These are phyloP conservation scores for Nannochloris sp. DNA, from an alignment of 139 green algal species.

Conservation along the genomic window DNA sequence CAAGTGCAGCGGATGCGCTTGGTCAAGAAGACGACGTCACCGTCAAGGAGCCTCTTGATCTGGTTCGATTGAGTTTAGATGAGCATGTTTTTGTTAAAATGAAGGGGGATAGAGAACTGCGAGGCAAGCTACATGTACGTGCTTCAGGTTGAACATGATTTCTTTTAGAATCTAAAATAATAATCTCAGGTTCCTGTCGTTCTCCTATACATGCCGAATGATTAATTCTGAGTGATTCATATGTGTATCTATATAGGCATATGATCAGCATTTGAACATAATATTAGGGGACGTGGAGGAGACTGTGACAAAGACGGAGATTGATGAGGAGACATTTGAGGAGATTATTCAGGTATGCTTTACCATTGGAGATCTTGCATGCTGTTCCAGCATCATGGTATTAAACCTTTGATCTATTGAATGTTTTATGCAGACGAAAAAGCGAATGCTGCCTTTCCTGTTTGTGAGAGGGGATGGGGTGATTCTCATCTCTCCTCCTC, in stretches of 20 bases:
- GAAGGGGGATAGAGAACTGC: slow-evolving; percentile 81
- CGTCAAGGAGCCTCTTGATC: slow-evolving; percentile 94
- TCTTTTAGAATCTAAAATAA: background rate
- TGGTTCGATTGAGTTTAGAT: slow-evolving; percentile 86
- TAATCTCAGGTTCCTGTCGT: background rate
- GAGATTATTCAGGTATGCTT: slow-evolving; percentile 88
- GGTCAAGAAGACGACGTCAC: slow-evolving; percentile 52
- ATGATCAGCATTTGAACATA: slow-evolving; percentile 99
- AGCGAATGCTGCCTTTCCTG: slow-evolving; percentile 79
- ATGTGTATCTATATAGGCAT: slow-evolving; percentile 59
- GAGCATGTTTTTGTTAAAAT: slow-evolving; percentile 95
- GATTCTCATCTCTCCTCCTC: slow-evolving; percentile 81
- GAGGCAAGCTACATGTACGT: slow-evolving; percentile 86
- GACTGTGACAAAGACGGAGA: slow-evolving; percentile 86
- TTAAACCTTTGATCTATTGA: too few relatives aligned
- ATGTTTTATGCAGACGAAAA: slow-evolving; percentile 53
- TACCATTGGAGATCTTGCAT: background rate
- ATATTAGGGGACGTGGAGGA: slow-evolving; percentile 98
- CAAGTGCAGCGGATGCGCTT: background rate
- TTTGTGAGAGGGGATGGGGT: slow-evolving; percentile 92
- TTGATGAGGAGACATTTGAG: slow-evolving; percentile 99
- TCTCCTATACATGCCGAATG: too few relatives aligned
- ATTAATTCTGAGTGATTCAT: too few relatives aligned
- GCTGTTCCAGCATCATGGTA: too few relatives aligned
- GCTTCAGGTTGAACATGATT: background rate